phyloP scores from a whole-genome alignment of 345 rosid genomes.

The Melaleuca quinquenervia region DNA sequence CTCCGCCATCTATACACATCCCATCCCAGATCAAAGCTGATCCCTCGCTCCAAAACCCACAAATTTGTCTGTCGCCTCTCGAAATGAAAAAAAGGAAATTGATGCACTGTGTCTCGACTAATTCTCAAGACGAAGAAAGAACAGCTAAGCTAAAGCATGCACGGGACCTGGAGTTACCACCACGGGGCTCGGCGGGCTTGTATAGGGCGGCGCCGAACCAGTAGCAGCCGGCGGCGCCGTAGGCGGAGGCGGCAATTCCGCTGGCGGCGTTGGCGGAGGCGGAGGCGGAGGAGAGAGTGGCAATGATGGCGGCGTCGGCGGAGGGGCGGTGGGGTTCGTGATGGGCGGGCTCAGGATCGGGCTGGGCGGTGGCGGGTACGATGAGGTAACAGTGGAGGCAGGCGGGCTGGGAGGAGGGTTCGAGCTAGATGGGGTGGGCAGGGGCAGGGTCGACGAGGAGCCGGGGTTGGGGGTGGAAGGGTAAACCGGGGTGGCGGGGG shows the following conservation, averaged over 20 bases:
- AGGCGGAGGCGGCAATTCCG: conserved; percentile 9
- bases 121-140: neutral
- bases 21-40: neutral
- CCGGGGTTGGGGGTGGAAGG: conserved; percentile 16
- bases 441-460: conserved; percentile 3
- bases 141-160: conserved; percentile 15
- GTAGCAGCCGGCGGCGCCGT: conserved; percentile 8
- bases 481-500: conserved; percentile 18
- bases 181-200: conserved; percentile 39
- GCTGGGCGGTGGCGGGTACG: neutral
- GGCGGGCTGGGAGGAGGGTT: conserved; percentile 20
- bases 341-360: conserved; percentile 12
- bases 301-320: neutral
- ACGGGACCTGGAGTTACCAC: conserved; percentile 49
- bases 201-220: conserved; percentile 35
- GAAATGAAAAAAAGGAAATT: neutral
- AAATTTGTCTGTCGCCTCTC: neutral
- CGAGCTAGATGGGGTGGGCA: neutral
- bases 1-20: neutral
- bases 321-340: conserved; percentile 12
- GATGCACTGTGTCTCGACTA: neutral
- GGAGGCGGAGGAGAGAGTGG: conserved; percentile 27
- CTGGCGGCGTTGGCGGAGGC: conserved; percentile 14
- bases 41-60: neutral
- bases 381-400: neutral